A percentile compares a stretch with the other conserved stretches of the same genome.
These are phyloP conservation scores for Prinsepia uniflora DNA, from an alignment of 306 rosid genomes.

Conservation along the genomic window DNA sequence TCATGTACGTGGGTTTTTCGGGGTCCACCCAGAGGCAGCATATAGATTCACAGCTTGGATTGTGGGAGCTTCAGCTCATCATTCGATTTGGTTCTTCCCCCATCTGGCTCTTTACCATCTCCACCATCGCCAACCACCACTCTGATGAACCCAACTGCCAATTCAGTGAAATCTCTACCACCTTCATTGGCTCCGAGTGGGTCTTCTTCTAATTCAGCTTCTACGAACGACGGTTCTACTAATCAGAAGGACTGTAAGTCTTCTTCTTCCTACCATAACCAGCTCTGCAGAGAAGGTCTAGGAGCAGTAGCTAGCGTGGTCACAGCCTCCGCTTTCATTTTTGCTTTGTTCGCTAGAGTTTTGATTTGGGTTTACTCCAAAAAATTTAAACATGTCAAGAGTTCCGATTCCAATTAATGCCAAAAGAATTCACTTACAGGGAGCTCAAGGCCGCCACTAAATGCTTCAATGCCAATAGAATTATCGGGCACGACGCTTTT, in stretches of 20 bases:
- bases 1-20: slow-evolving; percentile 93
- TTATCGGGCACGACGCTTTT: slow-evolving; percentile 88
- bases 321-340: slow-evolving; percentile 76
- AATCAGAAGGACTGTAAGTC: slow-evolving; percentile 46
- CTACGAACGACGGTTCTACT: background rate
- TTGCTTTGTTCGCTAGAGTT: slow-evolving; percentile 76
- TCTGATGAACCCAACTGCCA: slow-evolving; percentile 64
- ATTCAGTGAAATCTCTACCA: slow-evolving; percentile 49
- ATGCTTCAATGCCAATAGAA: slow-evolving; percentile 75
- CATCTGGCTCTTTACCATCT: slow-evolving; percentile 29
- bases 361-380: slow-evolving; percentile 80
- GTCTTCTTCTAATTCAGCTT: slow-evolving; percentile 19
- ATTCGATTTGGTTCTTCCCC: slow-evolving; percentile 29
- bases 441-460: slow-evolving; percentile 74
- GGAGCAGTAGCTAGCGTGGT: slow-evolving; percentile 98
- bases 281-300: slow-evolving; percentile 65
- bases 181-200: slow-evolving; percentile 67
- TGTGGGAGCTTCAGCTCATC: slow-evolving; percentile 97
- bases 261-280: slow-evolving; percentile 60
- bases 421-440: slow-evolving; percentile 74
- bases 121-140: slow-evolving; percentile 63
- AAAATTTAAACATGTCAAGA: slow-evolving; percentile 52
- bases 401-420: slow-evolving; percentile 54
- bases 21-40: slow-evolving; percentile 96
- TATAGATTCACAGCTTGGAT: slow-evolving; percentile 69